A percentile compares a stretch with the other conserved stretches of the same genome.
These are phyloP conservation scores for Bolboschoenus planiculmis DNA, from an alignment of 176 grass and related monocot species.

Conservation along the genomic window DNA sequence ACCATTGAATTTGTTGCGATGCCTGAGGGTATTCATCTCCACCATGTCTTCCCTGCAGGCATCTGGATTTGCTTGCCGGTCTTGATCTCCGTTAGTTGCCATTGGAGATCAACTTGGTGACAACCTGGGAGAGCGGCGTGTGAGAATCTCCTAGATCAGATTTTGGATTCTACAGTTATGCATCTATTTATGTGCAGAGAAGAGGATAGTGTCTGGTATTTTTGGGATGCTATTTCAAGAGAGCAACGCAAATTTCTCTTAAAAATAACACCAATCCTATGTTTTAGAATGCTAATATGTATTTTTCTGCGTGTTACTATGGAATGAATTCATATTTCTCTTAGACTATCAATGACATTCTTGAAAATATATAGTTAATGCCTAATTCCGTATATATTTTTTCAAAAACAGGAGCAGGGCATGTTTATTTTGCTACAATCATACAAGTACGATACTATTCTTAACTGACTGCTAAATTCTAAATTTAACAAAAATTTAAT, in stretches of 20 bases:
- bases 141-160: slow-evolving; percentile 15
- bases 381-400: neutral
- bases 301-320: neutral
- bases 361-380: slow-evolving; percentile 7
- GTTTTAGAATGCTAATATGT: neutral
- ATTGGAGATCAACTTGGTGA: slow-evolving; percentile 19
- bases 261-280: neutral
- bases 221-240: neutral
- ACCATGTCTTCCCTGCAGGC: slow-evolving; percentile 13
- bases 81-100: slow-evolving; percentile 15
- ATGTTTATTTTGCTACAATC: neutral
- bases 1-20: slow-evolving; percentile 18
- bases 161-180: neutral
- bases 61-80: neutral
- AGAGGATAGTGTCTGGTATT: neutral
- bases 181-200: slow-evolving; percentile 10
- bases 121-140: neutral
- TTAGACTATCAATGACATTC: neutral
- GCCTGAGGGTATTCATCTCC: slow-evolving; percentile 23
- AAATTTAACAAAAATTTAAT: neutral
- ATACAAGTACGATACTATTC: neutral
- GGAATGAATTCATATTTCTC: neutral
- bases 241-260: neutral
- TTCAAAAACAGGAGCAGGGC: neutral
- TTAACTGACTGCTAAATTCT: neutral